Conservation (phyloP, 495 filamentous ascomycete genomes). For the Aspergillus affinis region DNA sequence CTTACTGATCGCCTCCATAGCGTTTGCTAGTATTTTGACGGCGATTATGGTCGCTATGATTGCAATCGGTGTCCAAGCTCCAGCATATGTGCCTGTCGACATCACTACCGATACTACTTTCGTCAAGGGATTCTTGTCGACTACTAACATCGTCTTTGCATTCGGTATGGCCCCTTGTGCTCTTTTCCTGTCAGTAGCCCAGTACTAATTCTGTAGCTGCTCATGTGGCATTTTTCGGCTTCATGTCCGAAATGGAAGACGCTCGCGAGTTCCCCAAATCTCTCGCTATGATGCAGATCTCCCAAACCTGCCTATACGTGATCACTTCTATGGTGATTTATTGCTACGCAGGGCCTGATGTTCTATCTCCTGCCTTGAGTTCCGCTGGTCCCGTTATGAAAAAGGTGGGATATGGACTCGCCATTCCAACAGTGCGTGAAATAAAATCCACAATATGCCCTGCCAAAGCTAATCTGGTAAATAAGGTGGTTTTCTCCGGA, state of each 20-base stretch:
- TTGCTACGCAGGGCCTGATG: slow-evolving; percentile 63
- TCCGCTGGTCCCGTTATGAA: slow-evolving; percentile 61
- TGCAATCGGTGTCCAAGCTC: slow-evolving; percentile 52
- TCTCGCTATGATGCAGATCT: slow-evolving; percentile 59
- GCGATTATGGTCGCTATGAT: slow-evolving; percentile 75
- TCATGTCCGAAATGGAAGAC: slow-evolving; percentile 74
- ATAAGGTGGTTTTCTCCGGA: slow-evolving; percentile 50
- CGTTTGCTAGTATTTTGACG: slow-evolving; percentile 52
- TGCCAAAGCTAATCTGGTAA: slow-evolving; percentile 10
- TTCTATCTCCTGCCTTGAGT: slow-evolving; percentile 70
- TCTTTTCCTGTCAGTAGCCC: not conserved
- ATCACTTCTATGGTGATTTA: slow-evolving; percentile 59
- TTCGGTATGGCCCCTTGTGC: slow-evolving; percentile 30
- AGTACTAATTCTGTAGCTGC: slow-evolving; percentile 40
- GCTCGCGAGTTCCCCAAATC: slow-evolving; percentile 67
- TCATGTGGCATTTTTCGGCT: slow-evolving; percentile 71
- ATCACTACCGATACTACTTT: slow-evolving; percentile 32
- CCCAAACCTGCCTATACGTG: slow-evolving; percentile 66
- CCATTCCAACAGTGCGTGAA: slow-evolving; percentile 62
- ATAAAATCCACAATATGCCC: too few species aligned
- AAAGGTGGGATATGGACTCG: slow-evolving; percentile 75
- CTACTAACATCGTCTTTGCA: slow-evolving; percentile 50
- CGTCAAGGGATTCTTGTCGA: slow-evolving; percentile 39
- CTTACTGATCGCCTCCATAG: not conserved
- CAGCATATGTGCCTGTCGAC: slow-evolving; percentile 20